A percentile compares a stretch with the other conserved stretches of the same genome.
phyloP scores from a whole-genome alignment of 177 flowering plant genomes.

The Vitis hybrid region DNA sequence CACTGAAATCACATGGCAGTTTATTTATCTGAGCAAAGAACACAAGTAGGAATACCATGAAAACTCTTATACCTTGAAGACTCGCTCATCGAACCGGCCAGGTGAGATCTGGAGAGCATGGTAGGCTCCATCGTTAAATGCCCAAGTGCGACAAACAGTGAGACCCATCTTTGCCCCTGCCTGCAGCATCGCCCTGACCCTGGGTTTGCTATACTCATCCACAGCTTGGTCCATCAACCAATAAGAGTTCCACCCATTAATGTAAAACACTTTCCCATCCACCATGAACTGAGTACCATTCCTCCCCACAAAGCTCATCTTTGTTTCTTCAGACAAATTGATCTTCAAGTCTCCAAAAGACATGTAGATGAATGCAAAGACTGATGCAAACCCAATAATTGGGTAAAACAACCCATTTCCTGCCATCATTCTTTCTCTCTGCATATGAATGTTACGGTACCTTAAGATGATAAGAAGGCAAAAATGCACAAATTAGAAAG shows the following conservation, averaged over 20 bases:
- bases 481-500: constrained; percentile 10
- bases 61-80: constrained; percentile 59
- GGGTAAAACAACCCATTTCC: constrained; percentile 67
- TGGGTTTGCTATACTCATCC: constrained; percentile 52
- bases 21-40: not conserved
- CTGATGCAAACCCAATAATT: constrained; percentile 74
- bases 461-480: constrained; percentile 1
- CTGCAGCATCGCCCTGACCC: constrained; percentile 65
- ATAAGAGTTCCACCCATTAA: constrained; percentile 97
- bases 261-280: constrained; percentile 71
- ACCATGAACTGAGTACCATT: constrained; percentile 77
- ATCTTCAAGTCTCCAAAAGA: constrained; percentile 59
- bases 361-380: constrained; percentile 68
- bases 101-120: constrained; percentile 92
- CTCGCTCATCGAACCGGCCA: constrained; percentile 70
- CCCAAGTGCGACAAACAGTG: constrained; percentile 96
- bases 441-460: not conserved
- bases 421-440: constrained; percentile 35
- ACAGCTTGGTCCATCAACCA: constrained; percentile 94
- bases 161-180: constrained; percentile 91
- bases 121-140: constrained; percentile 91
- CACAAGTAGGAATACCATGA: not conserved
- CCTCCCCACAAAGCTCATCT: constrained; percentile 61
- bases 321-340: constrained; percentile 20
- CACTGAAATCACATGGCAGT: not conserved